These are phyloP conservation scores for Dioszegia crocea DNA, from an alignment of 768 basidiomycete genomes.

Conservation along the genomic window DNA sequence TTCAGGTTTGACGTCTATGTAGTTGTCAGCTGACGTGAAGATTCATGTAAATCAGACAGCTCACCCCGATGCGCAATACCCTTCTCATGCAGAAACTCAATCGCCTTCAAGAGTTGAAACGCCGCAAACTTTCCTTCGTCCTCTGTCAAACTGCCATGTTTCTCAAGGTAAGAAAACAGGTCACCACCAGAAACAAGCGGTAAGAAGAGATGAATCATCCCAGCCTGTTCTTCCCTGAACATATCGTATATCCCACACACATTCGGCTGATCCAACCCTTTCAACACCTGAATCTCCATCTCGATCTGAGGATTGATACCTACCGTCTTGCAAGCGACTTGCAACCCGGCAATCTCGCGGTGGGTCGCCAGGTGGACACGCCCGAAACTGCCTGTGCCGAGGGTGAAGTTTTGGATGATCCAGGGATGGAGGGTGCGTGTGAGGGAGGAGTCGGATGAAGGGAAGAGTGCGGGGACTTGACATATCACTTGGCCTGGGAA, in stretches of 20 bases:
- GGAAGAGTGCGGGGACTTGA: conserved; percentile 6
- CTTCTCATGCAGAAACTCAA: conserved; percentile 21
- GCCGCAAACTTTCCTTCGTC: conserved; percentile 22
- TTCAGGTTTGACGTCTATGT: conserved; percentile 33
- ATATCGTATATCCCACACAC: conserved; percentile 19
- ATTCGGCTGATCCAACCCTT: conserved; percentile 22
- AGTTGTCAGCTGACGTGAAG: background rate
- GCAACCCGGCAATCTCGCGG: background rate
- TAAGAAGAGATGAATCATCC: conserved; percentile 19
- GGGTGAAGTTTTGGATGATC: conserved; percentile 20
- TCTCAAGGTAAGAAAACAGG: conserved; percentile 21
- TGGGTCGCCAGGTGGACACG: conserved; percentile 22
- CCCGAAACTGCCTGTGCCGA: conserved; percentile 26
- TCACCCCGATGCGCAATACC: conserved; percentile 35
- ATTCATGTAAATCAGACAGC: background rate
- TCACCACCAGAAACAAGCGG: conserved; percentile 29
- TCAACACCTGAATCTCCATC: conserved; percentile 15
- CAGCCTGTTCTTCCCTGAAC: conserved; percentile 6
- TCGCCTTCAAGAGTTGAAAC: conserved; percentile 18
- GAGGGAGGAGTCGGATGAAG: background rate
- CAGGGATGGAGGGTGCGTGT: conserved; percentile 3
- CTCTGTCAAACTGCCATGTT: conserved; percentile 15
- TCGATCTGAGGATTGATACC: background rate
- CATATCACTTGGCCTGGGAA: background rate
- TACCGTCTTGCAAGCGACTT: conserved; percentile 27